A percentile compares a stretch with the other conserved stretches of the same genome.
These are phyloP conservation scores for Conringia planisiliqua DNA, from an alignment of 345 rosid species.

Conservation along the genomic window DNA sequence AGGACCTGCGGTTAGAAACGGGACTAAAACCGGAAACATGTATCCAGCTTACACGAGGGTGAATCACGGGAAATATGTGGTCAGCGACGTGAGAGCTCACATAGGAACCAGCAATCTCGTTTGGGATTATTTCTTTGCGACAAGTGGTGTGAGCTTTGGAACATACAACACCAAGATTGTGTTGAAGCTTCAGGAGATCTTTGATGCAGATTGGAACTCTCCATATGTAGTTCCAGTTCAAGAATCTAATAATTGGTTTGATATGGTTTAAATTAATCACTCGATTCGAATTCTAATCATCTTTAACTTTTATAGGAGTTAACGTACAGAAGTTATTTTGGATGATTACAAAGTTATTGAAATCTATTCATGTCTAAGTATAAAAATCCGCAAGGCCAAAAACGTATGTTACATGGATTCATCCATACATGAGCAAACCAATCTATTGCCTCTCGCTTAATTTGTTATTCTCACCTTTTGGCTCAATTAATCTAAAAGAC, in stretches of 20 bases:
- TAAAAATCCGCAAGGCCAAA: background rate
- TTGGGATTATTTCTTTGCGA: constrained; percentile 85
- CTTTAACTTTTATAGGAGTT: too few species aligned
- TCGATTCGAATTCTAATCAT: too few species aligned
- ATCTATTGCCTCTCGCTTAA: background rate
- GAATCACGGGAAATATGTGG: constrained; percentile 82
- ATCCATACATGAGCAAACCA: background rate
- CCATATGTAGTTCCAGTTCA: constrained; percentile 62
- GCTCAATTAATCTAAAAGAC: background rate
- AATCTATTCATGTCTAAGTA: background rate
- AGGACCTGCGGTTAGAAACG: constrained; percentile 55
- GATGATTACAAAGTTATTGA: background rate
- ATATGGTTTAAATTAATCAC: too few species aligned
- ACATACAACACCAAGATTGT: constrained; percentile 58
- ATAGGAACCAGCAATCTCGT: constrained; percentile 80
- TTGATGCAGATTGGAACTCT: constrained; percentile 84
- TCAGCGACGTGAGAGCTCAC: constrained; percentile 64
- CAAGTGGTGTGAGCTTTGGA: constrained; percentile 84
- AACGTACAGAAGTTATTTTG: background rate
- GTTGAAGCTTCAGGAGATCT: constrained; percentile 66
- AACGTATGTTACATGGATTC: background rate
- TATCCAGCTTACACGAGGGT: constrained; percentile 70
- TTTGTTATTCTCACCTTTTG: background rate
- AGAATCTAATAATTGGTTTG: background rate
- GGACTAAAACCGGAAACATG: constrained; percentile 52